phyloP scores from a whole-genome alignment of 140 eudicot species.

The Senecio squalidus region DNA sequence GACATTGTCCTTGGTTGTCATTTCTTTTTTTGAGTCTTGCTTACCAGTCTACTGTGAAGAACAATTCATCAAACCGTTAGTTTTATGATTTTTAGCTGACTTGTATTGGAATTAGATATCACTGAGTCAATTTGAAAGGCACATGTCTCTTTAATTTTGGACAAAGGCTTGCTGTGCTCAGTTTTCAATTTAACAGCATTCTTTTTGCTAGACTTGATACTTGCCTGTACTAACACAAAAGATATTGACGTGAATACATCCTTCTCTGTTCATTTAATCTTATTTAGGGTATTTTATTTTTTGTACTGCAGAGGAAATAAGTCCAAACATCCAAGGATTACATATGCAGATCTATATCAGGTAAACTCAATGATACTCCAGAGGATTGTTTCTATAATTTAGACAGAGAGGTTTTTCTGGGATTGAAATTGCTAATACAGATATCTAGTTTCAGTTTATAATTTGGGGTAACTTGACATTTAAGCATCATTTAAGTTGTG shows the following conservation, averaged over 20 bases:
- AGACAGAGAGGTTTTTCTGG: slow-evolving; percentile 4
- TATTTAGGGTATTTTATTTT: slow-evolving; percentile 16
- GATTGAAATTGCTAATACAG: not conserved
- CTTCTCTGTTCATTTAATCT: slow-evolving; percentile 7
- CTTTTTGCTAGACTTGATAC: slow-evolving; percentile 1
- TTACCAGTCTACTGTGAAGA: not conserved
- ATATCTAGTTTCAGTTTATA: not conserved
- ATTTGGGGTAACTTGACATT: not conserved
- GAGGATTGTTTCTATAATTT: not conserved
- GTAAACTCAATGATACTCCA: slow-evolving; percentile 31
- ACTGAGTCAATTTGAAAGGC: not conserved
- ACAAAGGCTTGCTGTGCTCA: not conserved
- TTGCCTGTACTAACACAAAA: slow-evolving; percentile 5
- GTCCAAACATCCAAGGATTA: slow-evolving; percentile 77
- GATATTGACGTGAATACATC: not conserved
- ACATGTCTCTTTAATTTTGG: not conserved
- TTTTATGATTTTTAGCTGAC: slow-evolving; percentile 7
- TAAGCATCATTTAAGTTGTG: not conserved
- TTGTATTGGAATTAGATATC: not conserved
- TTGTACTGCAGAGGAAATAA: slow-evolving; percentile 76
- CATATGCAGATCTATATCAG: slow-evolving; percentile 99
- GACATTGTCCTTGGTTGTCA: not conserved
- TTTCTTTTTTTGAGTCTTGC: not conserved
- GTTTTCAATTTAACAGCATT: not conserved
- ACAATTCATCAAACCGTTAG: slow-evolving; percentile 2